phyloP scores from a whole-genome alignment of 345 rosid genomes.

The Hypericum perforatum region DNA sequence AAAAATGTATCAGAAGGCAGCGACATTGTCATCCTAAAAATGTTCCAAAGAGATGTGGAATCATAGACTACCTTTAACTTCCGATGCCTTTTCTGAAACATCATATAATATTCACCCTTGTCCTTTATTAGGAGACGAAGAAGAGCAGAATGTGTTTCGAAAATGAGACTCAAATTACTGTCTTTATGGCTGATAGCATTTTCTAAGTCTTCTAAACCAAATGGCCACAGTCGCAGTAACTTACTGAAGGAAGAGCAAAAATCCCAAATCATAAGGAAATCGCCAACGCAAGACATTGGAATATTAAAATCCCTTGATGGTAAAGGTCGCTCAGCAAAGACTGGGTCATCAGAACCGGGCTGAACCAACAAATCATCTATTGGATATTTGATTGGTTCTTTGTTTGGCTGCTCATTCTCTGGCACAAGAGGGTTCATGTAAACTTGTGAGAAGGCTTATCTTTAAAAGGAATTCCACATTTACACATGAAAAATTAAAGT shows the following conservation, averaged over 20 bases:
- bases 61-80: slow-evolving; percentile 47
- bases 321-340: slow-evolving; percentile 58
- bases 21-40: slow-evolving; percentile 5
- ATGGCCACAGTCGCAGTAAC: slow-evolving; percentile 59
- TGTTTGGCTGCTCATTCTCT: slow-evolving; percentile 35
- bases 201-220: slow-evolving; percentile 87
- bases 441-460: no score
- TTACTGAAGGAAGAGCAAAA: slow-evolving; percentile 78
- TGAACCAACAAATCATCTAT: slow-evolving; percentile 77
- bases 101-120: slow-evolving; percentile 31
- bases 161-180: slow-evolving; percentile 63
- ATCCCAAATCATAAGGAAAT: slow-evolving; percentile 95
- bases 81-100: slow-evolving; percentile 39
- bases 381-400: slow-evolving; percentile 62
- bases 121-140: slow-evolving; percentile 56
- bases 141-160: slow-evolving; percentile 76
- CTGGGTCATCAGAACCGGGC: slow-evolving; percentile 59
- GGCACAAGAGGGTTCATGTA: slow-evolving; percentile 10
- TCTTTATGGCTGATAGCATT: slow-evolving; percentile 87
- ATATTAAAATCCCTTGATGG: slow-evolving; percentile 72
- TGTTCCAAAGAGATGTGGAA: no score
- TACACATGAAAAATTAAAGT: no score
- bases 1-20: slow-evolving; percentile 12
- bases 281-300: slow-evolving; percentile 67
- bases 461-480: no score